These are phyloP conservation scores for Priceomyces carsonii DNA, from an alignment of 805 yeast genomes.

Conservation along the genomic window DNA sequence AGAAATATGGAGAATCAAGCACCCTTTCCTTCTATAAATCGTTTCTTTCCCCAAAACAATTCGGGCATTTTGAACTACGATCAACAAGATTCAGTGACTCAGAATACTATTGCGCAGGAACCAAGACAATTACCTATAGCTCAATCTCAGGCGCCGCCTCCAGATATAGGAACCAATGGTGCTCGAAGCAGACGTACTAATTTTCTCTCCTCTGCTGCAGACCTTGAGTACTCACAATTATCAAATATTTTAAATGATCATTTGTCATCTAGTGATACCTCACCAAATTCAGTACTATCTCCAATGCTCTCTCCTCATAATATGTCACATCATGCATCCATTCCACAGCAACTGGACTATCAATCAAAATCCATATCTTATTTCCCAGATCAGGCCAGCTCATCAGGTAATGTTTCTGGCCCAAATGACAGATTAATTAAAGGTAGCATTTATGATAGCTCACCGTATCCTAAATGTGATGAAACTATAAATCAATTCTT, in stretches of 20 bases:
- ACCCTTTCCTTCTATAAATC: neutral
- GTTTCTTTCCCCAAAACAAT: neutral
- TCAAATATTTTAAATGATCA: constrained; percentile 53
- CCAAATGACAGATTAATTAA: neutral
- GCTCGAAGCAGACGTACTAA: constrained; percentile 31
- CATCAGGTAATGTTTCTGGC: constrained; percentile 13
- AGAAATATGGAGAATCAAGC: neutral
- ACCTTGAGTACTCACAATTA: constrained; percentile 67
- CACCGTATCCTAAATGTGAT: constrained; percentile 49
- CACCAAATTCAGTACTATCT: constrained; percentile 37
- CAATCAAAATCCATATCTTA: no score
- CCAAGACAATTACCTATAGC: constrained; percentile 2
- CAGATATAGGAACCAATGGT: neutral
- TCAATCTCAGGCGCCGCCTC: constrained; percentile 1
- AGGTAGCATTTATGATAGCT: constrained; percentile 15
- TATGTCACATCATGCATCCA: neutral
- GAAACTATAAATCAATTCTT: constrained; percentile 65
- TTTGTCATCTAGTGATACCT: constrained; percentile 36
- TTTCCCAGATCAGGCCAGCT: constrained; percentile 7
- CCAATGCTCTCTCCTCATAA: constrained; percentile 40
- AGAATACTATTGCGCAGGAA: no score
- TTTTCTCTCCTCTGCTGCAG: constrained; percentile 71
- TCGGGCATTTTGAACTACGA: constrained; percentile 3
- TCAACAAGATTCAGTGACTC: constrained; percentile 1
- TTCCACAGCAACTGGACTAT: neutral